Evolutionary conservation across 345 rosid genomes (phyloP), one percentile per base, ranked within the genome.

Genomic region (Eucalyptus decipiens): DNA sequence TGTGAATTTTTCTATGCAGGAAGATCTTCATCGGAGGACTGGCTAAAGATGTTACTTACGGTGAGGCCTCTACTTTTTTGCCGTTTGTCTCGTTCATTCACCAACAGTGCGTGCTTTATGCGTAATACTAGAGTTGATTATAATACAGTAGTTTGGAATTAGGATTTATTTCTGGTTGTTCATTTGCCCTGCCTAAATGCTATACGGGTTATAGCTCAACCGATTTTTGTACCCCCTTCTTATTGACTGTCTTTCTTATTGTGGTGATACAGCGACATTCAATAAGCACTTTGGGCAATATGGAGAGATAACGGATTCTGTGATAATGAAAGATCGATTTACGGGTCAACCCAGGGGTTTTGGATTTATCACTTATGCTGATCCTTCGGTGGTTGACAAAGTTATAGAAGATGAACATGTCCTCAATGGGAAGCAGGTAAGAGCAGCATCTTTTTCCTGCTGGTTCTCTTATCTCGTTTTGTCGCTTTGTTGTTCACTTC

Each of bases 11-110:
- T 51, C n/a, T 8, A 86, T 37, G 91, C 93, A 94, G 98, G 91
- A 97, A 97, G 89, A 96, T 97, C 88, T 97, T 97, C 76, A 95
- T 96, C 15, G 99, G 99, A 89, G 98, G 99, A 69, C 94, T 97
- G 80, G 96, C 97, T 24, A 96, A 95, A 80, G 98, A 95, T 87
- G 94, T 97, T 60, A 94, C 95, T 23, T 89, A 92, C 52, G 94
- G 98, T 95, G 92, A 89, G 92, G 88, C 86, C 56, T 86, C 9
- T 7, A 13, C 23, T n/a, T 40, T 40, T 40, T 87, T 32, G 89
- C 69, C 2, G 85, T 58, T 37, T n/a, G 18, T 67, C 37, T 18
- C 76, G 45, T 37, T 80, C n/a, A 6, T 26, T 76, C 9, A 76
- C 2, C 85, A 76, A 23, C 15, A 37, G 85, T 2, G 47, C 47